Conservation (phyloP, 1,284 basidiomycete species). For the Ustilago cynodontis region DNA sequence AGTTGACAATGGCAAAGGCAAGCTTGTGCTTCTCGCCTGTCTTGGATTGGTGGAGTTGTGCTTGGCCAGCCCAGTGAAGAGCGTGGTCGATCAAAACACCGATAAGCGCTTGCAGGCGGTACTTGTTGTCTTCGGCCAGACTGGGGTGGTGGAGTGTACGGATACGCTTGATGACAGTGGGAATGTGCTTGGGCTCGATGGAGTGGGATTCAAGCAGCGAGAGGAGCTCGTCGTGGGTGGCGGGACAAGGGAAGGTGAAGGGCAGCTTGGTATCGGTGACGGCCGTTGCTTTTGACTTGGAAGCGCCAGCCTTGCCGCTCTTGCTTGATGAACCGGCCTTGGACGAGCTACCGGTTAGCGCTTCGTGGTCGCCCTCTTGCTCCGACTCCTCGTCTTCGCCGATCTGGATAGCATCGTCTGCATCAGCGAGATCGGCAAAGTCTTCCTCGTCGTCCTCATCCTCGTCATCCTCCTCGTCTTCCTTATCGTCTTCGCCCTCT, state of each 20-base stretch:
- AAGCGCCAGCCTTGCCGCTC: conserved; percentile 10
- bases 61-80: conserved; percentile 74
- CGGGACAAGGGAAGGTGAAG: conserved; percentile 90
- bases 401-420: conserved; percentile 51
- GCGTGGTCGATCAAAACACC: conserved; percentile 91
- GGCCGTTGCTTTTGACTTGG: conserved; percentile 9
- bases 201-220: conserved; percentile 80
- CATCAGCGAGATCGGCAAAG: conserved; percentile 59
- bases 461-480: conserved; percentile 57
- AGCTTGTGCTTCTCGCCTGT: conserved; percentile 73
- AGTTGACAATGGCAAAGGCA: conserved; percentile 77
- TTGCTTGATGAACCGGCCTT: conserved; percentile 22
- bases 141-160: conserved; percentile 91
- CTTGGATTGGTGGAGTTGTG: conserved; percentile 26
- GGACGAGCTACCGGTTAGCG: conserved; percentile 22
- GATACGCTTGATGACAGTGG: conserved; percentile 89
- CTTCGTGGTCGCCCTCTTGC: conserved; percentile 47
- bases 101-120: conserved; percentile 77
- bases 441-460: conserved; percentile 71
- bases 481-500: conserved; percentile 23
- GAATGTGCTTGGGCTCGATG: conserved; percentile 74
- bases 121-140: conserved; percentile 89
- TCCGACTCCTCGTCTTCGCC: conserved; percentile 64
- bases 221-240: conserved; percentile 87
- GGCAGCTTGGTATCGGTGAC: conserved; percentile 74